phyloP scores from a whole-genome alignment of 441 rosid species.

The Kokia cookei region DNA sequence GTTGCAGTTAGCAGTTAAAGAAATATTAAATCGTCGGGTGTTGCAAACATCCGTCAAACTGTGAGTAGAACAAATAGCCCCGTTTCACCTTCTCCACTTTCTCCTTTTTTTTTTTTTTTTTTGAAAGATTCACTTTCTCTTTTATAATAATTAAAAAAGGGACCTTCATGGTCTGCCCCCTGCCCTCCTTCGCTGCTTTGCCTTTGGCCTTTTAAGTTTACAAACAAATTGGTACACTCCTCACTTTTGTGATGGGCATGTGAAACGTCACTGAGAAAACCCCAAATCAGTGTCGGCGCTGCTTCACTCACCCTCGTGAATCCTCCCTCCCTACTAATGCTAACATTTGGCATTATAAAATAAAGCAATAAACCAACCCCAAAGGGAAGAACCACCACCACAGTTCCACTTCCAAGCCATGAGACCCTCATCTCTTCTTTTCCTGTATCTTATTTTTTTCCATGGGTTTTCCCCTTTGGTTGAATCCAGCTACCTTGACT shows the following conservation, averaged over 20 bases:
- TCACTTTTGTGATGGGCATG: not conserved
- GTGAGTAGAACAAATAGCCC: not conserved
- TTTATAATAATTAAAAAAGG: not conserved
- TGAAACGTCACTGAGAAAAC: not conserved
- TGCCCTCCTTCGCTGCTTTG: not conserved
- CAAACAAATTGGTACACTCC: not conserved
- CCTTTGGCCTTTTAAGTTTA: not conserved
- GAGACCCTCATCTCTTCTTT: not conserved
- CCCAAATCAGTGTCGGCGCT: not conserved
- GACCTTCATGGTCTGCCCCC: not conserved
- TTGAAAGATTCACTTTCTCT: not conserved
- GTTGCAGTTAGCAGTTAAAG: too few species aligned
- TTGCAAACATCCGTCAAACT: not conserved
- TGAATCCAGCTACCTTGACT: constrained; percentile 48
- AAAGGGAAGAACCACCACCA: not conserved
- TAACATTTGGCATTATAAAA: not conserved
- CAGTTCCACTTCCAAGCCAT: not conserved
- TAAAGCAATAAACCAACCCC: not conserved
- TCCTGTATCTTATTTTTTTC: not conserved
- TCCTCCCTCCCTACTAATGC: not conserved
- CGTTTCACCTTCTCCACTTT: not conserved
- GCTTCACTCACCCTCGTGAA: not conserved
- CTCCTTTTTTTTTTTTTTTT: too few species aligned
- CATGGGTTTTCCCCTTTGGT: not conserved
- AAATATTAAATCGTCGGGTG: not conserved